A percentile compares a stretch with the other conserved stretches of the same genome.
phyloP scores from a whole-genome alignment of 1,284 basidiomycete species.

The Anthracocystis setariae region DNA sequence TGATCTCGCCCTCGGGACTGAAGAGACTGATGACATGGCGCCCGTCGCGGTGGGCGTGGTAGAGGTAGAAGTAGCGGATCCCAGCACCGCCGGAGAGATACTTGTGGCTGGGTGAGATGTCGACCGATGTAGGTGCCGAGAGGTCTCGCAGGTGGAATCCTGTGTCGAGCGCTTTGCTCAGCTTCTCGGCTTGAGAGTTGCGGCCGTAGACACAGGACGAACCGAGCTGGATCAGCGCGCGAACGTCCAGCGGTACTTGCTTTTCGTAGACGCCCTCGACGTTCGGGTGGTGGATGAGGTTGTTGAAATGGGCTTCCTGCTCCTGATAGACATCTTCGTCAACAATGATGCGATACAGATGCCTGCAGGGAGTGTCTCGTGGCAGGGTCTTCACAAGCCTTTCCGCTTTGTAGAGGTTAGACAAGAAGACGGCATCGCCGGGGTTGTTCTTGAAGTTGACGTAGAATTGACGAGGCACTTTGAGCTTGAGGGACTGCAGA shows the following conservation, averaged over 20 bases:
- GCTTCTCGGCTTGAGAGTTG: slow-evolving; percentile 71
- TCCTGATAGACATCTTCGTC: slow-evolving; percentile 85
- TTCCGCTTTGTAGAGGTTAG: slow-evolving; percentile 75
- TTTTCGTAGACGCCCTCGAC: slow-evolving; percentile 95
- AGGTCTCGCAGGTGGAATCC: slow-evolving; percentile 89
- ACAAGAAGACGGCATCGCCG: slow-evolving; percentile 74
- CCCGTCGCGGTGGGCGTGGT: slow-evolving; percentile 80
- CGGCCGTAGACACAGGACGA: slow-evolving; percentile 80
- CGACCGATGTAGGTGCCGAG: slow-evolving; percentile 36
- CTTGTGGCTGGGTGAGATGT: slow-evolving; percentile 67
- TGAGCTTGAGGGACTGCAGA: slow-evolving; percentile 81
- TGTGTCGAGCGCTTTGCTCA: slow-evolving; percentile 83
- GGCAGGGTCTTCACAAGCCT: slow-evolving; percentile 83
- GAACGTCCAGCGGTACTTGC: slow-evolving; percentile 86
- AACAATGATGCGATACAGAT: slow-evolving; percentile 86
- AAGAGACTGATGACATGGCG: slow-evolving; percentile 94
- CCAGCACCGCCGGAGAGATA: slow-evolving; percentile 81
- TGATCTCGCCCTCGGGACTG: slow-evolving; percentile 73
- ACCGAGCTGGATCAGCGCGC: slow-evolving; percentile 85
- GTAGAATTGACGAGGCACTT: slow-evolving; percentile 91
- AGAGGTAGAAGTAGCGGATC: slow-evolving; percentile 89
- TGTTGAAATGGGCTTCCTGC: slow-evolving; percentile 88
- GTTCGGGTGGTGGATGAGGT: slow-evolving; percentile 90
- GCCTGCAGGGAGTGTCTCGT: slow-evolving; percentile 78
- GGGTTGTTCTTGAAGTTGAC: slow-evolving; percentile 83